Conservation (phyloP, 2,329 filamentous ascomycete species). For the Verticillium albo-atrum region DNA sequence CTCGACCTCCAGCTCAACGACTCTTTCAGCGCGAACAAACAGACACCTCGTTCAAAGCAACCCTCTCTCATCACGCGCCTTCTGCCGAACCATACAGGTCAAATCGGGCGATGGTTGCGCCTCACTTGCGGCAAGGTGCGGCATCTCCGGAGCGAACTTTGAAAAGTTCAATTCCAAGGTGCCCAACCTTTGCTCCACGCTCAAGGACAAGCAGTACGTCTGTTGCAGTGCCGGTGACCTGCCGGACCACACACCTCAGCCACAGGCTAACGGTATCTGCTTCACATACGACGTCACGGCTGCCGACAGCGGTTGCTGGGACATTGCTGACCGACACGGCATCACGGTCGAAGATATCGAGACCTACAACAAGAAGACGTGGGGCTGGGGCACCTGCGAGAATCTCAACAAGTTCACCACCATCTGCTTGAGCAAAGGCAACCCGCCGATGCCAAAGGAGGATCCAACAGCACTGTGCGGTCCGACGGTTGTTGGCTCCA, state of each 20-base stretch:
- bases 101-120: slow-evolving; percentile 29
- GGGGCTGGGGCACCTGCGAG: slow-evolving; percentile 31
- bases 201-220: slow-evolving; percentile 25
- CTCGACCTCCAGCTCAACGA: background rate
- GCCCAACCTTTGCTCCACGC: slow-evolving; percentile 18
- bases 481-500: slow-evolving; percentile 21
- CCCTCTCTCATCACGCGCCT: too few relatives aligned
- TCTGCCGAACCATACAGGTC: slow-evolving; percentile 26
- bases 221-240: slow-evolving; percentile 30
- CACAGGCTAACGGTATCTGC: slow-evolving; percentile 27
- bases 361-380: slow-evolving; percentile 29
- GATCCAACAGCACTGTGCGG: slow-evolving; percentile 27
- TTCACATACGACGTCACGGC: slow-evolving; percentile 22
- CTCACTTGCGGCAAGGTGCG: slow-evolving; percentile 18
- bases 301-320: slow-evolving; percentile 23
- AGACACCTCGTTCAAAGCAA: too few relatives aligned
- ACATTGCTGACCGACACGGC: slow-evolving; percentile 16
- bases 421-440: slow-evolving; percentile 29
- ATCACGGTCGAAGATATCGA: slow-evolving; percentile 32
- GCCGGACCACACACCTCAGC: slow-evolving; percentile 29
- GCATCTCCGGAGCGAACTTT: background rate
- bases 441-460: slow-evolving; percentile 25
- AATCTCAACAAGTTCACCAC: slow-evolving; percentile 15
- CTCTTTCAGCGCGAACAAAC: background rate
- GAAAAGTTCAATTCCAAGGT: slow-evolving; percentile 16